These are phyloP conservation scores for Vigna radiata DNA, from an alignment of 306 rosid genomes.

Conservation along the genomic window DNA sequence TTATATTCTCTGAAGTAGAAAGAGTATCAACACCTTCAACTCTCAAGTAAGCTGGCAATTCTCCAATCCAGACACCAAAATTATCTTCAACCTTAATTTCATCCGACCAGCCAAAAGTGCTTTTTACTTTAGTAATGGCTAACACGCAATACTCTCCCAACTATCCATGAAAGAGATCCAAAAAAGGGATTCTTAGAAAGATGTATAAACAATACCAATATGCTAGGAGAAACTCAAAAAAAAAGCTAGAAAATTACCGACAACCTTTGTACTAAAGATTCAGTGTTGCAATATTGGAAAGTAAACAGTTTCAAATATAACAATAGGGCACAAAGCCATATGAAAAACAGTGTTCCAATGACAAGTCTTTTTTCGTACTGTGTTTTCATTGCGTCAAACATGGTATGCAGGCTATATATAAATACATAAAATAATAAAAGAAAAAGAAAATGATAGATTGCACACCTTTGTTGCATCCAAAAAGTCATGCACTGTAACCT, in stretches of 20 bases:
- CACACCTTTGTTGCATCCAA: slow-evolving; percentile 66
- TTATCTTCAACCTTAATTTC: slow-evolving; percentile 64
- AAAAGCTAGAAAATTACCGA: slow-evolving; percentile 29
- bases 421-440: background rate
- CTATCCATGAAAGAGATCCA: slow-evolving; percentile 54
- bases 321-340: background rate
- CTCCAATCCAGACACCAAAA: slow-evolving; percentile 80
- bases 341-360: slow-evolving; percentile 1
- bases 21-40: slow-evolving; percentile 53
- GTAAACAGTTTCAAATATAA: slow-evolving; percentile 3
- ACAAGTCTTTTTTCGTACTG: background rate
- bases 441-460: slow-evolving; percentile 7
- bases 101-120: slow-evolving; percentile 73
- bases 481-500: slow-evolving; percentile 49
- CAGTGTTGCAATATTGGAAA: background rate
- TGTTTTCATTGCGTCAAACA: slow-evolving; percentile 18
- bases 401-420: background rate
- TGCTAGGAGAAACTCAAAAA: slow-evolving; percentile 5
- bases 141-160: slow-evolving; percentile 69
- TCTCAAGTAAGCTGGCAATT: slow-evolving; percentile 73
- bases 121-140: slow-evolving; percentile 65
- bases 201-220: slow-evolving; percentile 31
- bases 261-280: background rate
- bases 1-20: slow-evolving; percentile 53
- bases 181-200: slow-evolving; percentile 39